Percentiles rank a stretch among this genome's conserved stretches.
Evolutionary conservation across 2,329 filamentous ascomycete genomes (phyloP).

Genomic region (Laburnicola sp.): DNA sequence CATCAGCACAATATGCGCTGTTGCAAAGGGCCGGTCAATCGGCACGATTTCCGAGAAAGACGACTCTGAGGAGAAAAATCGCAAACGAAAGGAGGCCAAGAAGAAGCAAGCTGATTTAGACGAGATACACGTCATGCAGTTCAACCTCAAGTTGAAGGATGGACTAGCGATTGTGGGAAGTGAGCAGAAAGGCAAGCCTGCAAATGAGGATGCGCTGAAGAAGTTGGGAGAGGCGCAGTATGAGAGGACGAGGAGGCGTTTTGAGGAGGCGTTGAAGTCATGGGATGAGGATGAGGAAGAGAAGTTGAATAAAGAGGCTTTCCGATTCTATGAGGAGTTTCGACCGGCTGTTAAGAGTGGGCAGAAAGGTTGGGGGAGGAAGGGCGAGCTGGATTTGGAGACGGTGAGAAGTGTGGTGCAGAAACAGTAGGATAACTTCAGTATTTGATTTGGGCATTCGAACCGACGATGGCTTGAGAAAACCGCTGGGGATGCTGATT

Average conservation of each 20-base stretch:
- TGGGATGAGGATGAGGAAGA: slow-evolving; percentile 30
- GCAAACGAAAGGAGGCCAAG: slow-evolving; percentile 18
- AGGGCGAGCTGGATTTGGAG: slow-evolving; percentile 27
- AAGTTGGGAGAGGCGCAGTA: slow-evolving; percentile 27
- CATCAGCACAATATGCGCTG: slow-evolving; percentile 34
- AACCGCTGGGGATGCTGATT: too few species aligned
- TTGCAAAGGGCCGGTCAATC: slow-evolving; percentile 38
- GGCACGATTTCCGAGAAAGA: slow-evolving; percentile 30
- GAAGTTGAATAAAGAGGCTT: slow-evolving; percentile 28
- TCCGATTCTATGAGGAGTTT: slow-evolving; percentile 37
- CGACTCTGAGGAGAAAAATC: slow-evolving; percentile 18
- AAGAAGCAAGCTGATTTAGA: slow-evolving; percentile 20
- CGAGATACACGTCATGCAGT: slow-evolving; percentile 36
- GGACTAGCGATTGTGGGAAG: slow-evolving; percentile 21
- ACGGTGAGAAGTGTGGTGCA: slow-evolving; percentile 12
- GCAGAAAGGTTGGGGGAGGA: slow-evolving; percentile 38
- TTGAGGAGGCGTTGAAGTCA: slow-evolving; percentile 12
- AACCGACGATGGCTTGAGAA: too few species aligned
- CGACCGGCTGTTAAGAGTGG: slow-evolving; percentile 28
- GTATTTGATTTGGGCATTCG: too few species aligned
- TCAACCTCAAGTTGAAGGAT: slow-evolving; percentile 36
- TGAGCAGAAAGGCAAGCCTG: slow-evolving; percentile 18
- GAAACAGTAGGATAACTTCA: background rate
- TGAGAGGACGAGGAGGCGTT: slow-evolving; percentile 18
- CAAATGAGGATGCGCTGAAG: slow-evolving; percentile 23